Evolutionary conservation across 257 asterid genomes (phyloP), one percentile per base, ranked within the genome.

Genomic region (Solanum bukasovii): DNA sequence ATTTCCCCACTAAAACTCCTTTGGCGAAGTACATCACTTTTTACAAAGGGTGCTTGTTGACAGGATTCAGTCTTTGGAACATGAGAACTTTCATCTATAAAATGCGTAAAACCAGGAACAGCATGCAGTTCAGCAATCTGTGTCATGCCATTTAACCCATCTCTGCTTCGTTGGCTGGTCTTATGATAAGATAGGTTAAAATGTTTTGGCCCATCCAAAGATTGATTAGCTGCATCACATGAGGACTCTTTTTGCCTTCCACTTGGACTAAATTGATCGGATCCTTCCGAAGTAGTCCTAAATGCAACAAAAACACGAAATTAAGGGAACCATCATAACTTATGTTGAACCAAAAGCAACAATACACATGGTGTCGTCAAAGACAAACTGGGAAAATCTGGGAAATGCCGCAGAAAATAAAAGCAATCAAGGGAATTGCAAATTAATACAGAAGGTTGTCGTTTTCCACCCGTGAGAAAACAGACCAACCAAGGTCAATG

Each of bases 151-250:
- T 91, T 93, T 44, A 90, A 72, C 65, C 90, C 89, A 83, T 95
- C 95, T 35, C 33, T 89, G 59, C 87, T 88, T 87, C 73, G 90
- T 89, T 91, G 94, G 89, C 89, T 84, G 67, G 94, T 93, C 91
- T 90, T 95, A 91, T 94, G 95, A 90, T 92, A 96, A n/a, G 98
- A 93, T 93, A 93, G 23, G 90, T 92, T 95, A 85, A 96, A 84
- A 68, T 93, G 93, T 88, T 94, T 93, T 85, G 74, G 90, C 68
- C 91, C 93, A 91, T 92, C 95, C 81, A 74, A 63, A 70, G 92
- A 88, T 88, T 91, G 96, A 88, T 92, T 93, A 87, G 98, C 85
- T 81, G 89, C 88, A 87, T 92, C 94, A 65, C 25, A 88, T 25
- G 93, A 72, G 88, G 92, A 82, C 49, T 59, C 88, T 88, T 89